Conservation (phyloP, 148 eudicot species). For the Rhododendron kiyosumense region DNA sequence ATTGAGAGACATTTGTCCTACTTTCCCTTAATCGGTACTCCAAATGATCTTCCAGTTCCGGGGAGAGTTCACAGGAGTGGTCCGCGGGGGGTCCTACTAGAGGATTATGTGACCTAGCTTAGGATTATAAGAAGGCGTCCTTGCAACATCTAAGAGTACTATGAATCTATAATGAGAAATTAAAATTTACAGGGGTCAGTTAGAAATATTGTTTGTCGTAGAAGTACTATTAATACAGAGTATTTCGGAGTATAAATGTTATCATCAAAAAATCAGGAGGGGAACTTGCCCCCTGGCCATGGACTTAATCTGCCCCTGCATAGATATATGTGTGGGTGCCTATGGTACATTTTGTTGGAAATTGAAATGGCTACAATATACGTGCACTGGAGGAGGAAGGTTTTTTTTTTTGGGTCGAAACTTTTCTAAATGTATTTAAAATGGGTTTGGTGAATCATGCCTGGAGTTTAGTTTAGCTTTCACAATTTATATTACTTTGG, state of each 20-base stretch:
- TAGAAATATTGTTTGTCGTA: too few species aligned
- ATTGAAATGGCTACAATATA: too few species aligned
- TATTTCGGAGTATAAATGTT: neutral
- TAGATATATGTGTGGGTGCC: neutral
- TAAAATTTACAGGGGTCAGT: neutral
- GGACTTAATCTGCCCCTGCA: neutral
- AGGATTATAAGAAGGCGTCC: neutral
- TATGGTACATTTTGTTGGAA: neutral
- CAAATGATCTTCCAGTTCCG: too few species aligned
- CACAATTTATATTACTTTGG: too few species aligned
- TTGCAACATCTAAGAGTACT: neutral
- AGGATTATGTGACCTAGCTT: neutral
- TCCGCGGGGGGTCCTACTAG: neutral
- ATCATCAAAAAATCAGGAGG: too few species aligned
- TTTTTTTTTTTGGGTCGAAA: too few species aligned
- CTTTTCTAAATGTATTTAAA: too few species aligned
- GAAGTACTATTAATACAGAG: neutral
- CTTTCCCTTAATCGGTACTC: too few species aligned
- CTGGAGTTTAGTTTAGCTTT: too few species aligned
- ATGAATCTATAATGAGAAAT: too few species aligned
- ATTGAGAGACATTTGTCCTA: too few species aligned
- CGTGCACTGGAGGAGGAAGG: neutral
- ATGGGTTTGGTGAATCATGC: too few species aligned
- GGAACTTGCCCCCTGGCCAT: neutral
- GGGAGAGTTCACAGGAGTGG: neutral